phyloP scores from a whole-genome alignment of 225 moss, liverwort and hornwort genomes.

The Physcomitrium patens region DNA sequence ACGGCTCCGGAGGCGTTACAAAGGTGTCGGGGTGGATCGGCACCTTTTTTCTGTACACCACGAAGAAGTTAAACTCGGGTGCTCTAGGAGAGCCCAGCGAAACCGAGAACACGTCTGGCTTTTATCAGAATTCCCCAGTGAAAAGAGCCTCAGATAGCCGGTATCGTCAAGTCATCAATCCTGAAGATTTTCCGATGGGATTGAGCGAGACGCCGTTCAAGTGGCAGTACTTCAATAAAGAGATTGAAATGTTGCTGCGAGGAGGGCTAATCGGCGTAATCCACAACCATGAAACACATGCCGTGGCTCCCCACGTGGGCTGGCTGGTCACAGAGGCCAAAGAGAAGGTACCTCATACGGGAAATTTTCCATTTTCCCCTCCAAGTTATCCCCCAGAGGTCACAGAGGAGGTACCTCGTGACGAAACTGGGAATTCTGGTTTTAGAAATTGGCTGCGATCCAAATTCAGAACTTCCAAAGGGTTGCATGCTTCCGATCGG shows the following conservation, averaged over 20 bases:
- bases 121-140: no score
- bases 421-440: no score
- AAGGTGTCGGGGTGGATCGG: slow-evolving; percentile 32
- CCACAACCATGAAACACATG: background rate
- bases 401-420: no score
- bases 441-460: no score
- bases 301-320: background rate
- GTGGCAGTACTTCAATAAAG: background rate
- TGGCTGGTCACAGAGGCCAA: no score
- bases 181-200: background rate
- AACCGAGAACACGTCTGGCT: no score
- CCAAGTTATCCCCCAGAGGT: no score
- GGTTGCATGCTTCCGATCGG: no score
- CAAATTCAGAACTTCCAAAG: no score
- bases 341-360: no score
- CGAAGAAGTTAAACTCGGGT: background rate
- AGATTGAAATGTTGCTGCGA: slow-evolving; percentile 13
- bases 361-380: no score
- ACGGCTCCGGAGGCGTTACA: slow-evolving; percentile 18
- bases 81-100: background rate
- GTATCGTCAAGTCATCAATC: background rate
- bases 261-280: slow-evolving; percentile 7
- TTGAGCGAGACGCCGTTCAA: slow-evolving; percentile 17
- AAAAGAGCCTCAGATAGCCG: no score
- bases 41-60: slow-evolving; percentile 18